phyloP scores from a whole-genome alignment of 768 basidiomycete genomes.

The Tricholoma hemisulphureum region DNA sequence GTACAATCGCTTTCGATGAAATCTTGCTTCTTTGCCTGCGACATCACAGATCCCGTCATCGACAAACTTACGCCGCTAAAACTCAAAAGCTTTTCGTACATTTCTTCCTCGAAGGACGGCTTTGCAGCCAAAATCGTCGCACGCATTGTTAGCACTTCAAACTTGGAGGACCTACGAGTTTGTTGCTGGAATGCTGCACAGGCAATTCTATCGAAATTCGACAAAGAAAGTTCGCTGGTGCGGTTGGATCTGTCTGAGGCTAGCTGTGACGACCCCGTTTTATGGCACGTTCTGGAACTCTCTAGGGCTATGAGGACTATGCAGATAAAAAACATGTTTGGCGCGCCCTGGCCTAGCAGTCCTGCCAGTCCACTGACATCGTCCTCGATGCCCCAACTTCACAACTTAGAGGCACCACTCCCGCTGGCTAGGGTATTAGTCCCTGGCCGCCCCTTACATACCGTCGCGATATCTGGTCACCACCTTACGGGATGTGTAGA shows the following conservation, averaged over 20 bases:
- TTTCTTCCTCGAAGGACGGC: not conserved
- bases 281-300: constrained; percentile 6
- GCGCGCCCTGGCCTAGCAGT: not conserved
- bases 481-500: not conserved
- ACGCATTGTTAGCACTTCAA: not conserved
- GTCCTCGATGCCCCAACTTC: constrained; percentile 11
- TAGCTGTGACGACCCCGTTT: not conserved
- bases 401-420: constrained; percentile 2
- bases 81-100: constrained; percentile 5
- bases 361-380: not conserved
- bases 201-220: constrained; percentile 1
- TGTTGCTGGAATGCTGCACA: not conserved
- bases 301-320: constrained; percentile 6
- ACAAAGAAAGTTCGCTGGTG: not conserved
- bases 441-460: constrained; percentile 5
- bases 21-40: not conserved
- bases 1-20: constrained; percentile 2
- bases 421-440: constrained; percentile 2
- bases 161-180: constrained; percentile 3
- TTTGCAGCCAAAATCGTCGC: not conserved
- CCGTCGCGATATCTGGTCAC: constrained; percentile 2
- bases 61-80: not conserved
- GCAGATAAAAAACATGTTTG: not conserved
- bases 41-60: not conserved
- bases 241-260: not conserved